Base-by-base conservation (phyloP, 2,329 filamentous ascomycete genomes). In the Phoma sp. region DNA sequence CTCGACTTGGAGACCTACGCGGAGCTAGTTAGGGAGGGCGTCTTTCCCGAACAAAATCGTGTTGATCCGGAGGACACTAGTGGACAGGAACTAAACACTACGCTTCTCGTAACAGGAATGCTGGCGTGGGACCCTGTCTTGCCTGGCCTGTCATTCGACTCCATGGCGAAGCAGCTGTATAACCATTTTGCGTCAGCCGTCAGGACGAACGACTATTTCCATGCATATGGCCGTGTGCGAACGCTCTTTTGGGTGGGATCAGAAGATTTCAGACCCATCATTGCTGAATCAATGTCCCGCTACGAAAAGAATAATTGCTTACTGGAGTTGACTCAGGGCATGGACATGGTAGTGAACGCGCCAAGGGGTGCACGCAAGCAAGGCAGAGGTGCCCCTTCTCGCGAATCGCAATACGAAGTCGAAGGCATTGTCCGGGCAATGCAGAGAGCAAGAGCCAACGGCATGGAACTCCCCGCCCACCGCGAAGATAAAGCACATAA, bases 221-320 rank as follows among this genome's bases (percentile, higher is more conserved):
- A 96, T 64, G 79, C 80, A 25, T 93, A 91, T 69, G 93, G 93
- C 3, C 82, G 87, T 14, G 87, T 96, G 3, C 86, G 92, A 43
- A 88, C 93, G 79, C 80, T 98, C 1, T 70, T 93, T 35, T 93
- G 92, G 87, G 67, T 87, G 3, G 81, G 83, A 1, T 79, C 87
- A 38, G 78, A 83, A 0, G 88, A 91, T 51, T 85, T 85, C 59
- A 65, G 74, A 6, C 58, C 72, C 1, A 61, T 90, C 1, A 54
- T 96, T 7, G 89, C 93, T 0, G 83, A 47, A 76, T 78, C 62
- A 2, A 68, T 89, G 2, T 72, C 78, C 30, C 72, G 78, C 1
- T 83, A 88, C n/a, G 80, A 75, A 37, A 86, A 86, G 40, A 70
- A 80, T 22, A 79, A 83, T 4, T 69, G 89, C 4, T 79, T 88